Conservation (phyloP, 139 green algal species). For the Picochlorum sp. region DNA sequence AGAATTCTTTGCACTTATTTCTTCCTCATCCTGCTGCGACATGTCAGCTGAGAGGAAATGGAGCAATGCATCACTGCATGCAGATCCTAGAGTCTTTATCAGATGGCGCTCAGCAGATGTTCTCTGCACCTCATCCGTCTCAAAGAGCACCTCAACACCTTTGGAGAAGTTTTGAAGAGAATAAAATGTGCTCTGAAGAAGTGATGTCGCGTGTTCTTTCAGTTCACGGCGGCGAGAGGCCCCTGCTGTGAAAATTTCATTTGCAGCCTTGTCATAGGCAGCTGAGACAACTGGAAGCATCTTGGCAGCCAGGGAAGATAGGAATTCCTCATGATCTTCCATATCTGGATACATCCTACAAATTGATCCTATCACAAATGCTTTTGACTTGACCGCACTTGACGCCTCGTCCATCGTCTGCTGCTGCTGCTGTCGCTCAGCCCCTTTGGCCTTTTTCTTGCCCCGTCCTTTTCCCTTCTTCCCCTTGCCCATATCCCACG, state of each 20-base stretch:
- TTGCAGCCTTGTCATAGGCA: slow-evolving; percentile 50
- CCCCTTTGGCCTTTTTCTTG: slow-evolving; percentile 14
- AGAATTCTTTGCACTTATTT: slow-evolving; percentile 2
- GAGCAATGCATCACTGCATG: slow-evolving; percentile 55
- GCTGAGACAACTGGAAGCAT: slow-evolving; percentile 44
- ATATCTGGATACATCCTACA: slow-evolving; percentile 37
- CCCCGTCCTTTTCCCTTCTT: slow-evolving; percentile 38
- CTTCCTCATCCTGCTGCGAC: not conserved
- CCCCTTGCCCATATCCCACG: slow-evolving; percentile 25
- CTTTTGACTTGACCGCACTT: not conserved
- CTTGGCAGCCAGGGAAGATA: slow-evolving; percentile 26
- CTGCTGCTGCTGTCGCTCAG: slow-evolving; percentile 6
- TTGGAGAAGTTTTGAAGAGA: slow-evolving; percentile 52
- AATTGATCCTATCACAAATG: slow-evolving; percentile 33
- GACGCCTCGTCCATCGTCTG: slow-evolving; percentile 1
- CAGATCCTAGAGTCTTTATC: slow-evolving; percentile 41
- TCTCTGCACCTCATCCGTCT: slow-evolving; percentile 28
- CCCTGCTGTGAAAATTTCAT: slow-evolving; percentile 56
- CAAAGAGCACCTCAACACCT: slow-evolving; percentile 40
- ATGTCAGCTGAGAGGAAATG: slow-evolving; percentile 27
- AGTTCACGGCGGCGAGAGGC: slow-evolving; percentile 51
- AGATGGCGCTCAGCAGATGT: slow-evolving; percentile 50
- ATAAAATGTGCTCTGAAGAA: slow-evolving; percentile 16
- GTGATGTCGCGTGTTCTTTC: slow-evolving; percentile 40
- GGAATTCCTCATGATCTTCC: slow-evolving; percentile 39